These are phyloP conservation scores for Penicillium parvum DNA, from an alignment of 495 filamentous ascomycete species.

Conservation along the genomic window DNA sequence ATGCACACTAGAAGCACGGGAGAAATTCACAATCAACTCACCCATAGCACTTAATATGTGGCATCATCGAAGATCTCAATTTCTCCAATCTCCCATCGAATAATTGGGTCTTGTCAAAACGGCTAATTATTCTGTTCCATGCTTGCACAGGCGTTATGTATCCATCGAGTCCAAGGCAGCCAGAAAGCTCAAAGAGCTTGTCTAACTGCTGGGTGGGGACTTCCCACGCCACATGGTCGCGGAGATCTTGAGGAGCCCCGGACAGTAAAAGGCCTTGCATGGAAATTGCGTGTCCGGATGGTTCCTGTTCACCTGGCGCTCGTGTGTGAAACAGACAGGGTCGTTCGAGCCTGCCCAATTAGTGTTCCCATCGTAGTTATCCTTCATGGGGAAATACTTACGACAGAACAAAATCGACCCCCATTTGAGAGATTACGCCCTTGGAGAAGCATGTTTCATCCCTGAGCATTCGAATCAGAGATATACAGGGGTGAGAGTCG, in stretches of 20 bases:
- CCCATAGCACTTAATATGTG: slow-evolving; percentile 18
- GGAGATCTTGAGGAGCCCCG: slow-evolving; percentile 4
- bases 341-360: slow-evolving; percentile 11
- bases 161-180: slow-evolving; percentile 9
- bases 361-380: not conserved
- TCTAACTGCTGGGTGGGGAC: slow-evolving; percentile 8
- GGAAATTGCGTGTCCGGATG: slow-evolving; percentile 11
- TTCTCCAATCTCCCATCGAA: slow-evolving; percentile 1
- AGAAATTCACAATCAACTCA: slow-evolving; percentile 1
- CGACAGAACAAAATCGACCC: slow-evolving; percentile 18
- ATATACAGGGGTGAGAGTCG: not conserved
- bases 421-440: slow-evolving; percentile 5
- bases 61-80: slow-evolving; percentile 9
- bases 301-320: not conserved
- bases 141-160: slow-evolving; percentile 18
- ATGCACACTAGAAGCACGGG: too few relatives aligned
- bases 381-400: not conserved
- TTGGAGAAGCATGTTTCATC: not conserved
- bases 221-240: slow-evolving; percentile 7
- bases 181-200: slow-evolving; percentile 14
- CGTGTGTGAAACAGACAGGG: slow-evolving; percentile 14
- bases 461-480: not conserved
- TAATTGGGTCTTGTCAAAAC: not conserved
- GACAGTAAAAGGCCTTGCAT: slow-evolving; percentile 11
- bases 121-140: slow-evolving; percentile 14